phyloP scores from a whole-genome alignment of 2,329 filamentous ascomycete genomes.

The Lomentospora prolificans region DNA sequence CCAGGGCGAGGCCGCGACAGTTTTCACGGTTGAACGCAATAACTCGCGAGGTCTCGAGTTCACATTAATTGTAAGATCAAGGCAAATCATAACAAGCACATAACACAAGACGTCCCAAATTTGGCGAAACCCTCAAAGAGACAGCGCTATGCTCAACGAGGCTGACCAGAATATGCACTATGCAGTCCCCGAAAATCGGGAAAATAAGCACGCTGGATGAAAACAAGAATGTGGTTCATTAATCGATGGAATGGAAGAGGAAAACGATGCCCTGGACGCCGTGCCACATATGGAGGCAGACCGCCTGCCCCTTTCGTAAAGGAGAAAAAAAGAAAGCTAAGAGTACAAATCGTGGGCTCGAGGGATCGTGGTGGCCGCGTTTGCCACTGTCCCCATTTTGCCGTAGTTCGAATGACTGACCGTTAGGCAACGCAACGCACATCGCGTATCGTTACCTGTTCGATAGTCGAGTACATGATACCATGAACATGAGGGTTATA shows the following conservation, averaged over 20 bases:
- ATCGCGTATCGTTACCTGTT: neutral
- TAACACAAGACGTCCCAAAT: no score
- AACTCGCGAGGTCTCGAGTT: no score
- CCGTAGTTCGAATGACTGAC: neutral
- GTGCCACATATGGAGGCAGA: neutral
- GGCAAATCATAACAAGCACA: no score
- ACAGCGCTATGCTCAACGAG: neutral
- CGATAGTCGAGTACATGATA: constrained; percentile 1
- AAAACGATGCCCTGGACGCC: neutral
- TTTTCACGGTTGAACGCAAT: no score
- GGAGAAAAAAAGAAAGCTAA: neutral
- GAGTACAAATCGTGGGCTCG: neutral
- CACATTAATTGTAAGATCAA: no score
- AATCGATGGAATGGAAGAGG: neutral
- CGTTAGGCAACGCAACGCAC: neutral
- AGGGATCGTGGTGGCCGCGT: neutral
- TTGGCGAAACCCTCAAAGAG: no score
- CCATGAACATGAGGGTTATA: neutral
- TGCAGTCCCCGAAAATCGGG: neutral
- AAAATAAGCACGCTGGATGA: no score
- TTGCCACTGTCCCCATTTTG: neutral
- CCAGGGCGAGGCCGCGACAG: no score
- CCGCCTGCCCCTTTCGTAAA: constrained; percentile 1
- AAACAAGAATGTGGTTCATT: neutral
- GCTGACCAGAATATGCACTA: neutral